These are phyloP conservation scores for Patellaria atrata DNA, from an alignment of 495 filamentous ascomycete species.

Conservation along the genomic window DNA sequence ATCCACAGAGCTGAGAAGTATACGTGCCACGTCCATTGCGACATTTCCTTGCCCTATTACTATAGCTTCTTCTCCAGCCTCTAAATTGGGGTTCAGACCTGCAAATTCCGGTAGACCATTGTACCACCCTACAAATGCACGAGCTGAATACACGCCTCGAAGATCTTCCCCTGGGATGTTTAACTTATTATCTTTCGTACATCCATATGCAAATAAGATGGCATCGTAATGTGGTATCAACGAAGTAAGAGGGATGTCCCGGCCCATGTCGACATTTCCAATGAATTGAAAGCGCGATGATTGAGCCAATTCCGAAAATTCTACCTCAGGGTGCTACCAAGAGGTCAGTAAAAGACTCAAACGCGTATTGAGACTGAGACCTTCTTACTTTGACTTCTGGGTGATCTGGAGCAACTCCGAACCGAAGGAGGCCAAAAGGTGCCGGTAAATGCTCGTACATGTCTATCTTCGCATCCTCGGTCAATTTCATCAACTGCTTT, in stretches of 20 bases:
- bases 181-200: conserved; percentile 63
- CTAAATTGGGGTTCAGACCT: conserved; percentile 59
- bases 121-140: conserved; percentile 97
- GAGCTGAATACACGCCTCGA: conserved; percentile 68
- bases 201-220: conserved; percentile 84
- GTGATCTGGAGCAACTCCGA: conserved; percentile 92
- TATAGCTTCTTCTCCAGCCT: conserved; percentile 65
- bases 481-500: conserved; percentile 61
- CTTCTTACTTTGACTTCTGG: conserved; percentile 82
- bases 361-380: background rate
- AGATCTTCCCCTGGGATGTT: conserved; percentile 70
- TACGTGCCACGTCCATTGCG: conserved; percentile 82
- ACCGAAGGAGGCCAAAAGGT: conserved; percentile 81
- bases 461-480: conserved; percentile 59
- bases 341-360: conserved; percentile 3
- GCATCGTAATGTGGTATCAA: conserved; percentile 81
- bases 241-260: conserved; percentile 48
- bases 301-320: conserved; percentile 72
- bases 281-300: conserved; percentile 79
- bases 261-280: conserved; percentile 74
- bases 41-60: conserved; percentile 94
- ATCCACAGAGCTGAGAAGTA: conserved; percentile 61
- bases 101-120: conserved; percentile 84
- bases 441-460: conserved; percentile 95
- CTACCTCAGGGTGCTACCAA: conserved; percentile 78